phyloP scores from a whole-genome alignment of 805 yeast species.

The Monosporozyma solicola region DNA sequence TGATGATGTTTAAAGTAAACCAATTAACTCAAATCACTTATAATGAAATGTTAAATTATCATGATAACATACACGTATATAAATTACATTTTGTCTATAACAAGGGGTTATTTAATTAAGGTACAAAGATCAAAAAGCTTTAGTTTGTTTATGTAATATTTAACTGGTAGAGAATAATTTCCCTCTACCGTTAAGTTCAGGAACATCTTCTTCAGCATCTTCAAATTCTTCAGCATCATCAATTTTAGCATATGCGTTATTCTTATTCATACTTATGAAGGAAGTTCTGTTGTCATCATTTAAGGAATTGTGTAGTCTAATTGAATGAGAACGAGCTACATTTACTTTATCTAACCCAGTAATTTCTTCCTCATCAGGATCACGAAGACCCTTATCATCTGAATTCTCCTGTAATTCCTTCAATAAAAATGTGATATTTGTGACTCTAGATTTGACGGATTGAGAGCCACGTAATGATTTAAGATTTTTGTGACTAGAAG shows the following conservation, averaged over 20 bases:
- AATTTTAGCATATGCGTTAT: not conserved
- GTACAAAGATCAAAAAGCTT: not conserved
- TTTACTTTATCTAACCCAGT: slow-evolving; percentile 26
- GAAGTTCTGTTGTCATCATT: slow-evolving; percentile 12
- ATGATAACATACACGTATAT: not conserved
- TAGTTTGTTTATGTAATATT: not conserved
- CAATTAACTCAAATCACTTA: not conserved
- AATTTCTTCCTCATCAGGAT: slow-evolving; percentile 30
- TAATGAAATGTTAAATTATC: not conserved
- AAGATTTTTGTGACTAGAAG: not conserved
- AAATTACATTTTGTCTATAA: not conserved
- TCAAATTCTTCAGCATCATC: slow-evolving; percentile 18
- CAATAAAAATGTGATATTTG: slow-evolving; percentile 30
- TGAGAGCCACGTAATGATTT: slow-evolving; percentile 23
- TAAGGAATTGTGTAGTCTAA: slow-evolving; percentile 9
- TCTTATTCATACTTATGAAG: slow-evolving; percentile 3
- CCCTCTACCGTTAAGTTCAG: slow-evolving; percentile 22
- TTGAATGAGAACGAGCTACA: slow-evolving; percentile 24
- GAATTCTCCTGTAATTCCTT: slow-evolving; percentile 23
- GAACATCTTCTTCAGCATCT: slow-evolving; percentile 25
- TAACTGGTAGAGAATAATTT: slow-evolving; percentile 14
- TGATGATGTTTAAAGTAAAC: slow-evolving; percentile 1
- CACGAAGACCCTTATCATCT: slow-evolving; percentile 15
- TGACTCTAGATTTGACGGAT: slow-evolving; percentile 30
- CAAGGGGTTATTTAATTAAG: not conserved